These are phyloP conservation scores for Urochloa ruziziensis DNA, from an alignment of 176 grass and related monocot species.

Conservation along the genomic window DNA sequence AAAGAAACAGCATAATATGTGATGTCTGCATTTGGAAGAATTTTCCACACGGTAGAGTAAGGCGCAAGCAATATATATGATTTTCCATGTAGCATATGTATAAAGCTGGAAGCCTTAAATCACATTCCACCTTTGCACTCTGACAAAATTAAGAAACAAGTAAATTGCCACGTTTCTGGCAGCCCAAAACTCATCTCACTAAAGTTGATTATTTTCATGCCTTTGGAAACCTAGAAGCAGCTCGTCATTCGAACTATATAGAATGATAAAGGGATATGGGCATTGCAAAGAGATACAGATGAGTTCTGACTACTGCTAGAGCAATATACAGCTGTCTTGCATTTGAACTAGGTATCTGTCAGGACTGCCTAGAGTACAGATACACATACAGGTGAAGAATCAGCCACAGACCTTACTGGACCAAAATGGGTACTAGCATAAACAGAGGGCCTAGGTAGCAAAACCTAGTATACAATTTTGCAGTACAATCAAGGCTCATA, in stretches of 20 bases:
- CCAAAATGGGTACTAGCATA: neutral
- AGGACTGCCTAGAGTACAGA: neutral
- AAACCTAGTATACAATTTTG: neutral
- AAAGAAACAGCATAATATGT: neutral
- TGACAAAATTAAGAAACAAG: conserved; percentile 9
- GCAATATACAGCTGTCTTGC: neutral
- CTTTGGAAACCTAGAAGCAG: neutral
- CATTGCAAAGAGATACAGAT: neutral
- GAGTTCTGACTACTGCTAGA: neutral
- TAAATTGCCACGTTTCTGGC: neutral
- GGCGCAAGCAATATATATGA: neutral
- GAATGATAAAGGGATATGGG: neutral
- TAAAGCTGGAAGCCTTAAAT: neutral
- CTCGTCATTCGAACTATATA: neutral
- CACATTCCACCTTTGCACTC: neutral
- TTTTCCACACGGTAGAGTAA: no score
- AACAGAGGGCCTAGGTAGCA: neutral
- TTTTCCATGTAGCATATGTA: neutral
- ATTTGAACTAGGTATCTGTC: neutral
- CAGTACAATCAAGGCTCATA: neutral
- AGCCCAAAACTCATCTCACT: neutral
- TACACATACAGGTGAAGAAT: neutral
- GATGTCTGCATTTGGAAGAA: neutral
- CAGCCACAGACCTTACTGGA: neutral
- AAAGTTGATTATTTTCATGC: neutral